Evolutionary conservation across 225 moss, liverwort and hornwort genomes (phyloP).

Genomic region (Asterella californica): DNA sequence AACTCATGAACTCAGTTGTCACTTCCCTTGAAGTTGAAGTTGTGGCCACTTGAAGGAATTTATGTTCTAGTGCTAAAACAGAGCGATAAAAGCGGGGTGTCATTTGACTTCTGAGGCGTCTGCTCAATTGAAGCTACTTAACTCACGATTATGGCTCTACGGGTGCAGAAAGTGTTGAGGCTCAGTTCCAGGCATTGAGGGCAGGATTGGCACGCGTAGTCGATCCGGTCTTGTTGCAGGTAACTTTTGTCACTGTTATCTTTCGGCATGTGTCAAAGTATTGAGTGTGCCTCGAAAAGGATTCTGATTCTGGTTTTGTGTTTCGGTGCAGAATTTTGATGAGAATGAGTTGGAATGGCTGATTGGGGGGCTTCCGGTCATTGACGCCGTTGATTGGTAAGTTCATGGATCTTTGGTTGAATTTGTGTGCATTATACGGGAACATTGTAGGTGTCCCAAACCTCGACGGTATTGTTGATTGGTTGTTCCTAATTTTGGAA

Average conservation of each 20-base stretch:
- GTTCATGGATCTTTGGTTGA: constrained; percentile 9
- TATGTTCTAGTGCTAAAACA: too few relatives aligned
- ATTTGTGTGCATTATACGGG: neutral
- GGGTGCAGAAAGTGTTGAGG: constrained; percentile 87
- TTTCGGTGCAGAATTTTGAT: constrained; percentile 72
- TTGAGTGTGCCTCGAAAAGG: neutral
- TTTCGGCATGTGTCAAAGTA: too few relatives aligned
- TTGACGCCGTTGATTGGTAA: constrained; percentile 94
- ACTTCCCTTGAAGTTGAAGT: neutral
- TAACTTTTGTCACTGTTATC: constrained; percentile 59
- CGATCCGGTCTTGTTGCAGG: constrained; percentile 86
- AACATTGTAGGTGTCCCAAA: neutral
- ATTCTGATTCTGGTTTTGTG: neutral
- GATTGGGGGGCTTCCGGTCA: constrained; percentile 89
- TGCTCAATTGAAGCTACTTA: neutral
- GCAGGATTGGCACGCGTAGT: constrained; percentile 87
- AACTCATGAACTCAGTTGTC: neutral
- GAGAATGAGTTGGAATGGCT: constrained; percentile 99
- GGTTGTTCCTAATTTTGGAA: neutral
- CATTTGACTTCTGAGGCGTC: neutral
- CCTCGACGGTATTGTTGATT: neutral
- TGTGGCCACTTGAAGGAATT: neutral
- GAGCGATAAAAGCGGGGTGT: too few relatives aligned
- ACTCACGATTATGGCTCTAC: neutral
- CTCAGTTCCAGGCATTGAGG: constrained; percentile 86